Conservation (phyloP, 2,329 filamentous ascomycete genomes). For the Malbranchea zuffiana region DNA sequence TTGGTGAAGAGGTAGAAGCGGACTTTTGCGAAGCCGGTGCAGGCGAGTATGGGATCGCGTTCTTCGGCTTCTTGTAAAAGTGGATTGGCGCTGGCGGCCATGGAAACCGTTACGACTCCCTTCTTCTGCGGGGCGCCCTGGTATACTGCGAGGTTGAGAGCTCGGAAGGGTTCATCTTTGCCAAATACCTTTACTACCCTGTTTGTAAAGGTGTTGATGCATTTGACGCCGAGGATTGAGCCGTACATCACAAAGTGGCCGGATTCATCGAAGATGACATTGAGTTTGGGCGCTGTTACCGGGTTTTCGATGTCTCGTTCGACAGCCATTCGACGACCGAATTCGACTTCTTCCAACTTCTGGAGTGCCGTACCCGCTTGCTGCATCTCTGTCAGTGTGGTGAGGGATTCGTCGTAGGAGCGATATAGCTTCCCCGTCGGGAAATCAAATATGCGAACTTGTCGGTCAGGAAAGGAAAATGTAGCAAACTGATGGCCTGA, state of each 20-base stretch:
- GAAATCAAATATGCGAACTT: conserved; percentile 90
- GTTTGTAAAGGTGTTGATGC: conserved; percentile 92
- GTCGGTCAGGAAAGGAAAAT: conserved; percentile 85
- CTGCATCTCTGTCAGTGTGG: conserved; percentile 86
- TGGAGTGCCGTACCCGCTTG: conserved; percentile 75
- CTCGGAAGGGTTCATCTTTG: conserved; percentile 76
- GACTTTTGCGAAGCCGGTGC: conserved; percentile 73
- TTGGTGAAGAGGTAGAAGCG: conserved; percentile 99
- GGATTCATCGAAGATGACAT: conserved; percentile 91
- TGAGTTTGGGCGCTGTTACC: conserved; percentile 57
- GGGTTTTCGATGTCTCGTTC: conserved; percentile 76
- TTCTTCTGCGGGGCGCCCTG: conserved; percentile 95
- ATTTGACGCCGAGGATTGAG: conserved; percentile 83
- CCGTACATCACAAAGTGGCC: conserved; percentile 92
- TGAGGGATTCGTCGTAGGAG: conserved; percentile 88
- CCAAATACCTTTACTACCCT: conserved; percentile 82
- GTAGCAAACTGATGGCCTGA: conserved; percentile 77
- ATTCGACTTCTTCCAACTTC: conserved; percentile 81
- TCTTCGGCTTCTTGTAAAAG: conserved; percentile 84
- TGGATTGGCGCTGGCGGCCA: conserved; percentile 92
- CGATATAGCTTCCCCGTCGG: conserved; percentile 75
- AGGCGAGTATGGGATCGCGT: conserved; percentile 77
- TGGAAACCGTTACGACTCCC: conserved; percentile 81
- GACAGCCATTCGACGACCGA: conserved; percentile 73
- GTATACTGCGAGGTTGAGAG: conserved; percentile 74